Evolutionary conservation across 192 early-diverging fungal species (phyloP), one percentile per base, ranked within the genome.

Genomic region (Rhizophagus prolifer): DNA sequence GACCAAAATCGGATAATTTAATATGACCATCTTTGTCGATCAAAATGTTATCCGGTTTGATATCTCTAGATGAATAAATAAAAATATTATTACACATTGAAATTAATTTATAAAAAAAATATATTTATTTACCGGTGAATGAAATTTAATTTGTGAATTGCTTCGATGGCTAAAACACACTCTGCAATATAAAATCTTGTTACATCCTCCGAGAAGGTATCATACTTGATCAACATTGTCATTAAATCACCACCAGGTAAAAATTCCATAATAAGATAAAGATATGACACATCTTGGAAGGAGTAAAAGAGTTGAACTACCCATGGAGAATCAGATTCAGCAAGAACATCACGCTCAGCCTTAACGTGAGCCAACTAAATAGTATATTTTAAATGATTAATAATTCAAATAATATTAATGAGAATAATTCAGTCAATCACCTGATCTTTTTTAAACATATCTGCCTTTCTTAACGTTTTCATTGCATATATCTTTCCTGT

Each of bases 201-300:
- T 30, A 98, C 95, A 73, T 96, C 94, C 50, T 99, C 98, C 1
- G 95, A 92, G 82, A 99, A 98, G 10, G 90, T 94, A 81, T 99
- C 97, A 82, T 97, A 96, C 81, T 97, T 97, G 82, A 98, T 98
- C 70, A 99, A 85, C 96, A 98, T 96, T 14, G 95, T 96, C 96
- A 99, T 98, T 88, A 99, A 86, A 84, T 99, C 98, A 60, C 98
- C 98, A 54, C 98, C 98, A 0, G 98, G 96, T 74, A 97, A 82
- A 72, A 98, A 99, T 87, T 99, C 98, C 98, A 99, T 99, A 82
- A 99, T 95, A 70, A 99, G 85, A 80, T 99, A 99, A 47, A 99
- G 88, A 80, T 95, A 95, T 69, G 90, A 85, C 19, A 91, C 75
- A 80, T 98, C 97, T 85, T 99, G 98, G 85, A 99, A 99, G 28